Conservation (phyloP, 805 yeast species). For the Metschnikowia colocasiae region DNA sequence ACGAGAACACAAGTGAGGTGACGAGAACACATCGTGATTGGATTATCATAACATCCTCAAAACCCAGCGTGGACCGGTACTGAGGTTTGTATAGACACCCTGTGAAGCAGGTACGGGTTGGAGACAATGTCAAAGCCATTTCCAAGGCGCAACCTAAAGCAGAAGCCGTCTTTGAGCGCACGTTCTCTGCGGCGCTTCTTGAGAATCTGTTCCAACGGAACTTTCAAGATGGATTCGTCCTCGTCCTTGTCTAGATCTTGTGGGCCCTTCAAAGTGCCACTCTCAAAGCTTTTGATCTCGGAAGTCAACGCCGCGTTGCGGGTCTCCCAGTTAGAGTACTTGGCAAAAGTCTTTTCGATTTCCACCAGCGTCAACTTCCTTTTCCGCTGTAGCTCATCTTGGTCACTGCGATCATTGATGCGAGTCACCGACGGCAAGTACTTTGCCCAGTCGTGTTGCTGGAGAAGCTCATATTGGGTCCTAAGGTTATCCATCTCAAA, state of each 20-base stretch:
- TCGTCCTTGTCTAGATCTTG: slow-evolving; percentile 26
- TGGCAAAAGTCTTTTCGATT: slow-evolving; percentile 34
- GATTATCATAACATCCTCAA: background rate
- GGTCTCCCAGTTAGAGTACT: slow-evolving; percentile 38
- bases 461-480: slow-evolving; percentile 39
- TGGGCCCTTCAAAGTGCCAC: slow-evolving; percentile 6
- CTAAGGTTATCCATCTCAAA: slow-evolving; percentile 55
- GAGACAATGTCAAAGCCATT: slow-evolving; percentile 15
- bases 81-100: slow-evolving; percentile 7
- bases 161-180: slow-evolving; percentile 9
- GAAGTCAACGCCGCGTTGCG: slow-evolving; percentile 26
- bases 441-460: slow-evolving; percentile 45
- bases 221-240: slow-evolving; percentile 17
- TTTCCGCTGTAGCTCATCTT: slow-evolving; percentile 49
- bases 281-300: slow-evolving; percentile 20
- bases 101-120: slow-evolving; percentile 10
- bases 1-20: slow-evolving; percentile 5
- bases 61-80: background rate
- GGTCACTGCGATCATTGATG: slow-evolving; percentile 46
- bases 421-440: slow-evolving; percentile 46
- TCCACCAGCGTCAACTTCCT: slow-evolving; percentile 50
- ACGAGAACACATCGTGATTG: too few relatives aligned
- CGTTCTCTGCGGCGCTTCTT: slow-evolving; percentile 21
- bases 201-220: slow-evolving; percentile 24
- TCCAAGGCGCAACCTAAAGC: slow-evolving; percentile 11